Conservation (phyloP, 2,329 filamentous ascomycete species). For the Eutypella sp. region DNA sequence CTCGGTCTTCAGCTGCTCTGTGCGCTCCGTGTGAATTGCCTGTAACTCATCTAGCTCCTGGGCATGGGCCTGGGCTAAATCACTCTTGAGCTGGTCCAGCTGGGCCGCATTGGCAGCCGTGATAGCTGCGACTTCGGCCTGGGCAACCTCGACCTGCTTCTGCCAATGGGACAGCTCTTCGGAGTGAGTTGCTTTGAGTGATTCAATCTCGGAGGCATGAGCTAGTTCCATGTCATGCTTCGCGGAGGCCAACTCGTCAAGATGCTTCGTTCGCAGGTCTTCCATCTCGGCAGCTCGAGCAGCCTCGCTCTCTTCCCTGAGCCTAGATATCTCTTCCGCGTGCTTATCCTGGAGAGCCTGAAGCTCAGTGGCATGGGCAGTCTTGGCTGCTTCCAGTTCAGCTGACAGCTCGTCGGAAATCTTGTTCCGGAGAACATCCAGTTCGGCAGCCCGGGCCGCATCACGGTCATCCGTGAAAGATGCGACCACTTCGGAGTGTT, state of each 20-base stretch:
- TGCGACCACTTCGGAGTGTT: constrained; percentile 10
- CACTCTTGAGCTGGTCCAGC: constrained; percentile 16
- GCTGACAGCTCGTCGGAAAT: constrained; percentile 11
- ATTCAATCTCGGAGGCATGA: constrained; percentile 12
- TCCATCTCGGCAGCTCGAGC: constrained; percentile 12
- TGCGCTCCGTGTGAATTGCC: constrained; percentile 16
- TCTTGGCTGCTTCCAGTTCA: constrained; percentile 14
- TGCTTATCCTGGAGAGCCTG: constrained; percentile 6
- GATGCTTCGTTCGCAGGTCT: constrained; percentile 17
- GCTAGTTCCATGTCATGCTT: constrained; percentile 10
- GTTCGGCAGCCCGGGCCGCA: constrained; percentile 10
- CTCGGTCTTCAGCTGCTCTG: constrained; percentile 15
- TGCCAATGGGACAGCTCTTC: constrained; percentile 18
- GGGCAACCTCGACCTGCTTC: constrained; percentile 15
- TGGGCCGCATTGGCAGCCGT: constrained; percentile 14
- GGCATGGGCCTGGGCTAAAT: constrained; percentile 17
- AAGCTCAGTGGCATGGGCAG: constrained; percentile 12
- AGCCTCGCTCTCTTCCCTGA: constrained; percentile 6
- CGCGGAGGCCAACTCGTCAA: constrained; percentile 16
- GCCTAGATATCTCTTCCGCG: constrained; percentile 4
- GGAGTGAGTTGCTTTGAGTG: constrained; percentile 17
- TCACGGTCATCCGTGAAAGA: constrained; percentile 5
- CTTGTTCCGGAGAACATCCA: constrained; percentile 11
- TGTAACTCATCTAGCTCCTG: constrained; percentile 18
- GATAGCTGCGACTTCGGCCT: constrained; percentile 21